Base-by-base conservation (phyloP, 805 yeast genomes). In the Wickerhamomyces silvicola region DNA sequence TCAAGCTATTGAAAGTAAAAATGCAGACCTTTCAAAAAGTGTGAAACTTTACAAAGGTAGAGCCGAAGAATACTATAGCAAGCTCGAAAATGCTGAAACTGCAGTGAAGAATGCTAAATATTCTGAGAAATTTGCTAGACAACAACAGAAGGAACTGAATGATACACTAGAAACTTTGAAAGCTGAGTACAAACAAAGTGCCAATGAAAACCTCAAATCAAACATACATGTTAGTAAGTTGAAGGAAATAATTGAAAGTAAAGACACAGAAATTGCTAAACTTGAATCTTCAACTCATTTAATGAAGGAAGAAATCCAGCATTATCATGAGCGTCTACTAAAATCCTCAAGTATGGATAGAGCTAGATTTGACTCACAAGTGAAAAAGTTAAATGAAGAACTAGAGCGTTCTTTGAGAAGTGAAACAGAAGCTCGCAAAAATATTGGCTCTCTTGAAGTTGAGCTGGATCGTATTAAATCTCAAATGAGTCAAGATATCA, bases 41-140 rank as follows among this genome's bases (percentile, higher is more conserved):
- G 59, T 80, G 14, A 73, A 72, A 23, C 60, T 81, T 20, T 86
- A 82, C 56, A 80, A 77, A 48, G 57, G 64, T 12, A 70, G 94
- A 39, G 76, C 94, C 21, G 88, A 83, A 22, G 81, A 78, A 39
- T 81, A 84, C 51, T 75, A 70, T 44, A 65, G 67, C 36, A 82
- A 83, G 46, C 62, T 87, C 17, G 94, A 86, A 46, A 70, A 73
- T 30, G 88, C 92, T 2, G 95, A 88, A 50, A 66, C 78, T 30
- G 81, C 84, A 5, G 73, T 81, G 2, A 64, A 70, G 32, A 68
- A 75, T 27, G 75, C 85, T 7, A 66, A 72, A 42, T 62, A 83
- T 44, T 74, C 78, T 10, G 88, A 81, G 49, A 67, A 67, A 33
- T 47, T 62, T 22, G 64, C 79, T 5, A 59, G 56, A 29, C 60